phyloP scores from a whole-genome alignment of 306 rosid genomes.

The Lathyrus sativus region DNA sequence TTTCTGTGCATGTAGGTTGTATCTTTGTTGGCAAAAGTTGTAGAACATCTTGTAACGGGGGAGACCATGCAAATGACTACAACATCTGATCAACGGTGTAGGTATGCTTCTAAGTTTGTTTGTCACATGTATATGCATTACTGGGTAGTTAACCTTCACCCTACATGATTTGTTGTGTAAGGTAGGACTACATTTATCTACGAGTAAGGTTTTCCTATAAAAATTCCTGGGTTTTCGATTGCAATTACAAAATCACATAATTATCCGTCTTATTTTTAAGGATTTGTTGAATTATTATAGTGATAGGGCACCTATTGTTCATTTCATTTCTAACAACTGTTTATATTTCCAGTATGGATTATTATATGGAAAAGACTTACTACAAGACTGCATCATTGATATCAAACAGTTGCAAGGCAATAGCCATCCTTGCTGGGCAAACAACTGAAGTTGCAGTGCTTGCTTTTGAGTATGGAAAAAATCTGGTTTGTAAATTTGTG shows the following conservation, averaged over 20 bases:
- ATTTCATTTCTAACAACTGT: slow-evolving; percentile 5
- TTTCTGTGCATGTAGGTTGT: slow-evolving; percentile 63
- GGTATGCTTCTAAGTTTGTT: slow-evolving; percentile 56
- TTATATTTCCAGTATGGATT: slow-evolving; percentile 84
- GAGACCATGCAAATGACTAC: slow-evolving; percentile 97
- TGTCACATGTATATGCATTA: slow-evolving; percentile 25
- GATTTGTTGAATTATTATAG: not conserved
- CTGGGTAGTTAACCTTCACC: not conserved
- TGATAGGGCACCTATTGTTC: slow-evolving; percentile 4
- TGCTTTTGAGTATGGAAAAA: slow-evolving; percentile 91
- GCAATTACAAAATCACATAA: slow-evolving; percentile 4
- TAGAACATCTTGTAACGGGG: slow-evolving; percentile 95
- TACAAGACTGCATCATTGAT: slow-evolving; percentile 95
- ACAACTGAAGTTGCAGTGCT: slow-evolving; percentile 78
- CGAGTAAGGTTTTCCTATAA: not conserved
- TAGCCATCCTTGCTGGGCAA: slow-evolving; percentile 95
- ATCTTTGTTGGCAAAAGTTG: slow-evolving; percentile 71
- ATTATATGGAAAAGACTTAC: slow-evolving; percentile 85
- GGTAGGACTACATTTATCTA: not conserved
- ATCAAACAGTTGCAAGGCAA: slow-evolving; percentile 94
- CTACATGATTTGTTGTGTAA: not conserved
- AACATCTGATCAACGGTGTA: slow-evolving; percentile 77
- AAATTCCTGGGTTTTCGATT: not conserved
- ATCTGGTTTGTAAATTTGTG: slow-evolving; percentile 73
- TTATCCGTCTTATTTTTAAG: slow-evolving; percentile 14